Conservation (phyloP, 768 basidiomycete genomes). For the Suillus hirtellus region DNA sequence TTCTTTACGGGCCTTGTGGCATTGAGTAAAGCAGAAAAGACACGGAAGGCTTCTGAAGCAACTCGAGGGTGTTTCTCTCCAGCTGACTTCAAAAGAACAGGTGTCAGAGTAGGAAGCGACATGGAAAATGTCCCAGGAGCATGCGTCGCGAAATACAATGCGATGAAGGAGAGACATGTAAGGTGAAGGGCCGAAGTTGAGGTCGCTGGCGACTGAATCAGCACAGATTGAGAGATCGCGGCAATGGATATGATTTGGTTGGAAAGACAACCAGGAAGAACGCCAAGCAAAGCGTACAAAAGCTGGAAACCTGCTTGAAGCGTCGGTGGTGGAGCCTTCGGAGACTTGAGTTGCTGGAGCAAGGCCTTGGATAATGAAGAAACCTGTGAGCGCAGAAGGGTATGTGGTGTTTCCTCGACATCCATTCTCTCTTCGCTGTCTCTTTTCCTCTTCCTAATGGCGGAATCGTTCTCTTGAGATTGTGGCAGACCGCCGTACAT, state of each 20-base stretch:
- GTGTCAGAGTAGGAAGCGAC: slow-evolving; percentile 67
- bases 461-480: slow-evolving; percentile 45
- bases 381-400: slow-evolving; percentile 72
- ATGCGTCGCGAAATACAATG: slow-evolving; percentile 74
- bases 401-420: slow-evolving; percentile 71
- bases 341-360: slow-evolving; percentile 79
- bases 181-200: slow-evolving; percentile 82
- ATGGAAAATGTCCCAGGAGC: slow-evolving; percentile 55
- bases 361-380: slow-evolving; percentile 78
- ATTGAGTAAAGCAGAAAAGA: slow-evolving; percentile 80
- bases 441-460: slow-evolving; percentile 71
- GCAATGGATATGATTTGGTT: slow-evolving; percentile 65
- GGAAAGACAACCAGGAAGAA: slow-evolving; percentile 82
- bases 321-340: slow-evolving; percentile 74
- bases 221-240: slow-evolving; percentile 59
- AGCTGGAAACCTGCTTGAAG: slow-evolving; percentile 87
- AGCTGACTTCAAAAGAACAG: slow-evolving; percentile 72
- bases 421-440: slow-evolving; percentile 75
- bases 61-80: slow-evolving; percentile 87
- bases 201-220: slow-evolving; percentile 68
- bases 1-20: slow-evolving; percentile 69
- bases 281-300: slow-evolving; percentile 70
- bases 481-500: slow-evolving; percentile 71
- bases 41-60: slow-evolving; percentile 84
- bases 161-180: slow-evolving; percentile 82